Conservation (phyloP, 352 stramenopile genomes). For the Globisporangium nagaii region DNA sequence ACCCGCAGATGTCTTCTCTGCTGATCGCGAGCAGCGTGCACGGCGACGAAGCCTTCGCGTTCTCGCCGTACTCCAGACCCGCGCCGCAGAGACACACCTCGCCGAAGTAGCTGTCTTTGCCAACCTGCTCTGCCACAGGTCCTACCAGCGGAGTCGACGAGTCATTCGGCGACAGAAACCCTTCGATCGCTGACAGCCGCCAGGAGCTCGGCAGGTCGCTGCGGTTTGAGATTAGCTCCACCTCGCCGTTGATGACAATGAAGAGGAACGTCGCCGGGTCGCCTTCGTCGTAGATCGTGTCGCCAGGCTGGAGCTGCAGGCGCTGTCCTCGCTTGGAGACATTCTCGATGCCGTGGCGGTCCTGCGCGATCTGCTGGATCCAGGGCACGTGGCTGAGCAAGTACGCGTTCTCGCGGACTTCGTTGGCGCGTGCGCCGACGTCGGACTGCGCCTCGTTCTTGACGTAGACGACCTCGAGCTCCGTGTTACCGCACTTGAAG, state of each 20-base stretch:
- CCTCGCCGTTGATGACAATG: constrained; percentile 48
- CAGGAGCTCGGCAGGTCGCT: constrained; percentile 7
- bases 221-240: constrained; percentile 20
- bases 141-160: background rate
- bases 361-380: constrained; percentile 48
- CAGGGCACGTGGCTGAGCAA: constrained; percentile 49
- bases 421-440: constrained; percentile 15
- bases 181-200: constrained; percentile 10
- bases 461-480: constrained; percentile 59
- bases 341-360: constrained; percentile 41
- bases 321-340: constrained; percentile 40
- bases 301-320: constrained; percentile 30
- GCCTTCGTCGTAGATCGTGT: constrained; percentile 54
- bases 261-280: constrained; percentile 62
- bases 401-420: constrained; percentile 36
- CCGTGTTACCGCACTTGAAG: constrained; percentile 50
- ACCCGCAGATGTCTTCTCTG: constrained; percentile 48
- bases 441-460: constrained; percentile 22
- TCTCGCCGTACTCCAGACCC: constrained; percentile 45
- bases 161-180: constrained; percentile 1
- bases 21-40: constrained; percentile 49
- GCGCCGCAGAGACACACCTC: constrained; percentile 35
- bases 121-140: constrained; percentile 27
- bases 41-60: constrained; percentile 21
- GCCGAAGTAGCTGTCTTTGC: constrained; percentile 50